These are phyloP conservation scores for Candida argentea DNA, from an alignment of 805 yeast species.

Conservation along the genomic window DNA sequence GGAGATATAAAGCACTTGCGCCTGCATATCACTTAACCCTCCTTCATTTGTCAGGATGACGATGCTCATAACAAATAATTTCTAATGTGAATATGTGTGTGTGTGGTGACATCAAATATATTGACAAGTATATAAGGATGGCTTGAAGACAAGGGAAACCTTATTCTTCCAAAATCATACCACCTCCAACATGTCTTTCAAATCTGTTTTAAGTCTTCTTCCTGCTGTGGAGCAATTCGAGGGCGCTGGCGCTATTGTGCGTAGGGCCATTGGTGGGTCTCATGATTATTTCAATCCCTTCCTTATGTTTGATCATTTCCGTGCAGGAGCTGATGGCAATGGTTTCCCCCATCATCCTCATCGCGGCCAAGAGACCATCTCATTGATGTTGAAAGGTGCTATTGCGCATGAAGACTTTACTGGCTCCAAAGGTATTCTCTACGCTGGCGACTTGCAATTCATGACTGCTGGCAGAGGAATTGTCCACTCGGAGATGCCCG, in stretches of 20 bases:
- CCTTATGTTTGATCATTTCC: slow-evolving; percentile 72
- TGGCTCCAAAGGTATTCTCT: slow-evolving; percentile 67
- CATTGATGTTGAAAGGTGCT: slow-evolving; percentile 54
- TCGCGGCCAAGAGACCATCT: slow-evolving; percentile 75
- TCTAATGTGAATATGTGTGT: too few species aligned
- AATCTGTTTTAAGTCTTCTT: slow-evolving; percentile 9
- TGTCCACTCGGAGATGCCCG: slow-evolving; percentile 83
- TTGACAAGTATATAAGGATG: too few species aligned
- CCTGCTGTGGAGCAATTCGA: slow-evolving; percentile 63
- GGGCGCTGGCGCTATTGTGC: slow-evolving; percentile 82
- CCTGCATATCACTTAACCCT: too few species aligned
- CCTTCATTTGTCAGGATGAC: too few species aligned
- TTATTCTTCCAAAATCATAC: too few species aligned
- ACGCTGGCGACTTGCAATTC: slow-evolving; percentile 80
- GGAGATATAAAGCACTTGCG: too few species aligned
- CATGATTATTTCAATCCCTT: slow-evolving; percentile 76
- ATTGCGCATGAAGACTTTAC: slow-evolving; percentile 82
- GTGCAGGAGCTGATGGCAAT: slow-evolving; percentile 41
- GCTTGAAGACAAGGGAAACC: too few species aligned
- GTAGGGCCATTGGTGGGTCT: slow-evolving; percentile 69
- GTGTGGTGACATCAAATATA: too few species aligned
- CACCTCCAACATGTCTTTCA: too few species aligned
- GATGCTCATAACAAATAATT: too few species aligned
- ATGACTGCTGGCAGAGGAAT: slow-evolving; percentile 92
- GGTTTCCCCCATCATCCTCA: slow-evolving; percentile 86